These are phyloP conservation scores for Ceratobasidium sp. DNA, from an alignment of 1,284 basidiomycete species.

Conservation along the genomic window DNA sequence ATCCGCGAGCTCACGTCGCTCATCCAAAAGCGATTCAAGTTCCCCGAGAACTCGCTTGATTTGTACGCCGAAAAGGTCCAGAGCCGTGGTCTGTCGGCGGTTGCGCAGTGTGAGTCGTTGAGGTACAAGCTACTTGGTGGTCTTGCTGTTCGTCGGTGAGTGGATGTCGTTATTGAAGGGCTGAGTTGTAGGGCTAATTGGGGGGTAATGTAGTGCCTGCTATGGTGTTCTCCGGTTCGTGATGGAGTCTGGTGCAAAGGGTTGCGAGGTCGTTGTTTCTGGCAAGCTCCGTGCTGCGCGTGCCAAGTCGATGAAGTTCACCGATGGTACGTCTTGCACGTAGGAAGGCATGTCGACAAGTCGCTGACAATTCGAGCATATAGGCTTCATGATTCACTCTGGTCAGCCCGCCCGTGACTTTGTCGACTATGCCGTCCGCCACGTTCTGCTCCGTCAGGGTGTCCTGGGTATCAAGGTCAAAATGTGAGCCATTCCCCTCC, in stretches of 20 bases:
- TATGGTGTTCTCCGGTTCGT: constrained; percentile 99
- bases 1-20: constrained; percentile 99
- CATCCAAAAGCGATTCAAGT: constrained; percentile 99
- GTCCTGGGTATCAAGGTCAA: constrained; percentile 99
- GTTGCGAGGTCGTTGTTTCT: constrained; percentile 99
- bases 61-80: constrained; percentile 99
- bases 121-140: constrained; percentile 99
- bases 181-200: not conserved
- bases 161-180: constrained; percentile 47
- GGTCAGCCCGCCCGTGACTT: constrained; percentile 98
- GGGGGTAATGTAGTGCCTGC: constrained; percentile 78
- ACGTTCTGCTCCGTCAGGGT: constrained; percentile 99
- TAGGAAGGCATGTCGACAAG: constrained; percentile 94
- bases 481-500: no score
- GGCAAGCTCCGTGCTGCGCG: constrained; percentile 99
- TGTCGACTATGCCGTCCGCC: constrained; percentile 97
- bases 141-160: constrained; percentile 96
- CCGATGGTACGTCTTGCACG: constrained; percentile 97
- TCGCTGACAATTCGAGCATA: constrained; percentile 65
- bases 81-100: constrained; percentile 97
- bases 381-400: constrained; percentile 99
- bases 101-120: constrained; percentile 98
- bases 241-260: constrained; percentile 99
- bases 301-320: constrained; percentile 99
- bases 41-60: constrained; percentile 98